Base-by-base conservation (phyloP, 805 yeast genomes). In the Suhomyces sp. region DNA sequence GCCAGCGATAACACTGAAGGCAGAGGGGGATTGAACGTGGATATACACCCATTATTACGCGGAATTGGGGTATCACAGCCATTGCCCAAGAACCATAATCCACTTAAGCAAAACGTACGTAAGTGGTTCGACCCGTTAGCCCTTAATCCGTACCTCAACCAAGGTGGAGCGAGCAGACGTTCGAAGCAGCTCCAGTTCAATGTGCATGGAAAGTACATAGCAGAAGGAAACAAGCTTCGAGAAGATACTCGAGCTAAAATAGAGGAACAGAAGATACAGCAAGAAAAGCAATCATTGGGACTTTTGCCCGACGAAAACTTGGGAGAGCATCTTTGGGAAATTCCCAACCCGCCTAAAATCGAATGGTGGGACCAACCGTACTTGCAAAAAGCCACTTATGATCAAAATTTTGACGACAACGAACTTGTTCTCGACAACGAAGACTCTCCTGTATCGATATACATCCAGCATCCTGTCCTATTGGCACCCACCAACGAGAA, bases 301-400 rank as follows among this genome's bases (percentile, higher is more conserved):
- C 60, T 79, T 6, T 67, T 76, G 6, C 83, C 92, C 0, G 84
- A 87, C 57, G 65, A 71, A 15, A 60, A 63, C 1, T 53, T 77
- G 0, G 86, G 85, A 4, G 97, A 90, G 61, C 79, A 82, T 17
- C 64, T 71, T 7, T 87, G 78, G 61, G 67, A 71, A 49, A 71
- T 72, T 0, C 65, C 62, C 0, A 62, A 54, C 17, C 91, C 92
- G 1, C 96, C 96, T 0, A 55, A 53, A 2, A 68, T 85, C 1
- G 97, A 91, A 67, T 90, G 97, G 97, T 93, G 97, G 97, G 97
- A 93, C 69, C 65, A 69, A 50, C 82, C 82, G 2, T 80, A 82
- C 47, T 58, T 87, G 2, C 66, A 66, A 40, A 73, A 72, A 26
- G 67, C 68, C 2, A 63, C 63, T 41, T 78, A 81, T 57, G 65